Evolutionary conservation across 495 filamentous ascomycete genomes (phyloP).

Genomic region (Aspergillus leporis): DNA sequence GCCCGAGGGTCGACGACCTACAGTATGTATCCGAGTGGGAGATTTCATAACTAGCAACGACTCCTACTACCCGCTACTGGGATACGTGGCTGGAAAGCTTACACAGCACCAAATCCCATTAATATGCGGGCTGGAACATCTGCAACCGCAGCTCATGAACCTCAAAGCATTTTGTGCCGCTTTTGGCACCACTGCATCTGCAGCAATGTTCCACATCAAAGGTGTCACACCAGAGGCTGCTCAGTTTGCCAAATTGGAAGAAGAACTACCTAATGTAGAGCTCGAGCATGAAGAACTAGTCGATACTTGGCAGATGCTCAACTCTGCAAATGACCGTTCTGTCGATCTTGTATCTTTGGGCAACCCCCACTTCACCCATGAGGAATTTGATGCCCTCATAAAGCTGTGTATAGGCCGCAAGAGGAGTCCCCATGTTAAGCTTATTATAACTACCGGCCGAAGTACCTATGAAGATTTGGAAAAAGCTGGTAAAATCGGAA

Average conservation of each 20-base stretch:
- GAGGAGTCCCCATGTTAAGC: neutral
- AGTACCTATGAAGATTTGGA: neutral
- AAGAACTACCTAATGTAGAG: neutral
- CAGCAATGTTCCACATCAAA: constrained; percentile 35
- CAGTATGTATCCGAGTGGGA: neutral
- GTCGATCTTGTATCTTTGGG: constrained; percentile 35
- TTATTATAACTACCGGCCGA: constrained; percentile 11
- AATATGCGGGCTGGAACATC: constrained; percentile 24
- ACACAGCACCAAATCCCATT: constrained; percentile 24
- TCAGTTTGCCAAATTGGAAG: neutral
- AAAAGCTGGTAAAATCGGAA: neutral
- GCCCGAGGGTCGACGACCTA: constrained; percentile 16
- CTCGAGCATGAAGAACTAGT: constrained; percentile 6
- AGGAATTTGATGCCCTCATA: constrained; percentile 18
- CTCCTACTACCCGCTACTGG: constrained; percentile 30
- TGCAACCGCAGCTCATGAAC: constrained; percentile 15
- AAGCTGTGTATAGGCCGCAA: neutral
- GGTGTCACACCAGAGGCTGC: constrained; percentile 27
- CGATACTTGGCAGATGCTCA: constrained; percentile 19
- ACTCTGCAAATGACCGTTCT: constrained; percentile 9
- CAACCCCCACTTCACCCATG: constrained; percentile 34
- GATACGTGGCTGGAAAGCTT: constrained; percentile 25
- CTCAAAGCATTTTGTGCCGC: constrained; percentile 37
- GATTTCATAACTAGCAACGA: constrained; percentile 19
- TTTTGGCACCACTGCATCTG: constrained; percentile 31